Evolutionary conservation across 345 rosid genomes (phyloP), one percentile per base, ranked within the genome.

Genomic region (Theobroma cacao): DNA sequence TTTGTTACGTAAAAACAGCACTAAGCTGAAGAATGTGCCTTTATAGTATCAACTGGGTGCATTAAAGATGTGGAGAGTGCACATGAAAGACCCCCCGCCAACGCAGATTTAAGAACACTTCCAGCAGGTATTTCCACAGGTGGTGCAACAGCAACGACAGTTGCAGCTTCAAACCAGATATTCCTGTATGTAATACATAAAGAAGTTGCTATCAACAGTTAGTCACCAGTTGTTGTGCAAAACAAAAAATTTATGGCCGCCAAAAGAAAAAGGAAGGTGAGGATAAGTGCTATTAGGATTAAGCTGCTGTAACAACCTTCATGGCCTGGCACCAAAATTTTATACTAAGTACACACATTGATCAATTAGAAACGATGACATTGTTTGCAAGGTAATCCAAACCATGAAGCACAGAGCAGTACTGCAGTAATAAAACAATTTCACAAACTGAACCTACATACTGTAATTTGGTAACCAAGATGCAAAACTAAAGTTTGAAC

Each of bases 111-210:
- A 60, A 96, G 83, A 84, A 96, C 98, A 84, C 91, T 93, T 86
- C 92, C 97, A 73, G 97, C 89, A 79, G 92, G 98, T 65, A 92
- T 84, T 77, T 89, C 93, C 81, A 90, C 91, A 30, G 98, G 97
- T 22, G 98, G 97, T 75, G 97, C 88, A 86, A 96, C 99, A 78
- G 97, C 91, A 84, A 95, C 98, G 82, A 92, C 98, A 65, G 98
- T 94, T 13, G 98, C 99, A 58, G 99, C 94, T 90, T 96, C 97
- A 88, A 93, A 96, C 99, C 97, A 93, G 87, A 92, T 93, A 71
- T 84, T 88, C 86, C 99, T 96, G 85, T 66, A 77, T 22, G 58
- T 43, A 85, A 30, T 69, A 59, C 48, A 72, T 77, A 67, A 50
- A 26, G 71, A 72, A 75, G 78, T 74, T 56, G 75, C 62, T 3